A percentile compares a stretch with the other conserved stretches of the same genome.
Conservation (phyloP, 495 filamentous ascomycete species). For the Terfezia boudieri region DNA sequence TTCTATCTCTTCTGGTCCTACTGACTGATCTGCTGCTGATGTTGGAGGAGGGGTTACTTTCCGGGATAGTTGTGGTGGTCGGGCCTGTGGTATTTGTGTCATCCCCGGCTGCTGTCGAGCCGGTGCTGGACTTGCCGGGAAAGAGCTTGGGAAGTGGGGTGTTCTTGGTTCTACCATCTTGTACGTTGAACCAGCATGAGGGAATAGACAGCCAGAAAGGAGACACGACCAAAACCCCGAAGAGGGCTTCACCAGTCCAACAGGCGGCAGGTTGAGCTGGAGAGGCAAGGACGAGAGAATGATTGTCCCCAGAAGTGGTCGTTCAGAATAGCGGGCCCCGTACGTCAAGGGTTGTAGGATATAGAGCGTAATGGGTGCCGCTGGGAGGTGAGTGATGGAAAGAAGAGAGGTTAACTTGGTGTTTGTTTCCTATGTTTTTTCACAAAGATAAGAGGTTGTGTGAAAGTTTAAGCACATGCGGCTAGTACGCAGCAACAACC, state of each 20-base stretch:
- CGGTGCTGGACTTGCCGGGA: slow-evolving; percentile 9
- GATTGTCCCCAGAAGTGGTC: too few species aligned
- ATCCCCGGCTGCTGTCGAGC: neutral
- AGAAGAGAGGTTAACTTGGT: too few species aligned
- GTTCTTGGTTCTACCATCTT: slow-evolving; percentile 3
- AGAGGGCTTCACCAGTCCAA: neutral
- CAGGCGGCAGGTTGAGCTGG: neutral
- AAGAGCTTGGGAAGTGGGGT: slow-evolving; percentile 10
- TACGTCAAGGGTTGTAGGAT: neutral
- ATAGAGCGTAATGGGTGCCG: too few species aligned
- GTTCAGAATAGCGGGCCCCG: too few species aligned
- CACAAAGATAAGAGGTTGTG: too few species aligned
- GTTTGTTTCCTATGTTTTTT: too few species aligned
- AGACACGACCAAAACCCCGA: neutral
- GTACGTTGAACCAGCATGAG: neutral
- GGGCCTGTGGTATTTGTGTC: too few species aligned
- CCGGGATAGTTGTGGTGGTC: neutral
- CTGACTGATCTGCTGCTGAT: slow-evolving; percentile 15
- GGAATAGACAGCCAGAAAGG: neutral
- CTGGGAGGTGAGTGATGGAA: too few species aligned
- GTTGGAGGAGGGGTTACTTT: neutral
- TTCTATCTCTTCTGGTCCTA: slow-evolving; percentile 20
- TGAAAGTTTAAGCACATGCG: too few species aligned
- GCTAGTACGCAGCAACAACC: too few species aligned
- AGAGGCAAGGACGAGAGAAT: neutral